Evolutionary conservation across 73 alveolate genomes (phyloP).

Genomic region (Paramecium biaurelia): DNA sequence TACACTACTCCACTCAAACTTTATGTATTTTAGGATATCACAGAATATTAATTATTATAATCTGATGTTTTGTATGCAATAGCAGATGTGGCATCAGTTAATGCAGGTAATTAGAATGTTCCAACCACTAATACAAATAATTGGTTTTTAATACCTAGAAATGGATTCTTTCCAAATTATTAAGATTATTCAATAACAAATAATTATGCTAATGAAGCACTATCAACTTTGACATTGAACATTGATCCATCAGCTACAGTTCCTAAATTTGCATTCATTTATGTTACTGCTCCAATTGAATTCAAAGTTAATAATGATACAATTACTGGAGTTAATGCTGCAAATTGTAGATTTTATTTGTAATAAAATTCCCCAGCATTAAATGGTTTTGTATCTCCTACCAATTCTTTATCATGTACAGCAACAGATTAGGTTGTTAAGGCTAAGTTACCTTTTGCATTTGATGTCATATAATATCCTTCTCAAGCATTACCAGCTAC

Average conservation of each 20-base stretch:
- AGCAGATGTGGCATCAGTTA: background rate
- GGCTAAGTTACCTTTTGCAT: background rate
- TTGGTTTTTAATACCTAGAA: background rate
- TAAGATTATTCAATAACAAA: background rate
- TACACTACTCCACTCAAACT: slow-evolving; percentile 59
- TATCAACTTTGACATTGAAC: background rate
- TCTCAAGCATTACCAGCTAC: background rate
- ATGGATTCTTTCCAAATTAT: slow-evolving; percentile 32
- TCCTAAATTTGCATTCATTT: background rate
- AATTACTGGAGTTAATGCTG: background rate
- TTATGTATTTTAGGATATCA: slow-evolving; percentile 17
- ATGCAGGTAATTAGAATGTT: slow-evolving; percentile 30
- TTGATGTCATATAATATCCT: background rate
- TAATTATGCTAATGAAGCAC: background rate
- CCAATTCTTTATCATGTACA: background rate
- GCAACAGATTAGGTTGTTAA: background rate
- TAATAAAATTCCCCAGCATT: background rate
- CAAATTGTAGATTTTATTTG: background rate
- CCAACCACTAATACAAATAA: background rate
- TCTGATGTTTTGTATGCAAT: slow-evolving; percentile 50
- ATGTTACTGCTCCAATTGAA: background rate
- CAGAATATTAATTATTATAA: background rate
- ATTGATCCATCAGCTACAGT: slow-evolving; percentile 5
- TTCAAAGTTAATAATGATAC: background rate
- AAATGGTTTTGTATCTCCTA: background rate